Evolutionary conservation across 768 basidiomycete species (phyloP).

Genomic region (Austroboletus eburneus): DNA sequence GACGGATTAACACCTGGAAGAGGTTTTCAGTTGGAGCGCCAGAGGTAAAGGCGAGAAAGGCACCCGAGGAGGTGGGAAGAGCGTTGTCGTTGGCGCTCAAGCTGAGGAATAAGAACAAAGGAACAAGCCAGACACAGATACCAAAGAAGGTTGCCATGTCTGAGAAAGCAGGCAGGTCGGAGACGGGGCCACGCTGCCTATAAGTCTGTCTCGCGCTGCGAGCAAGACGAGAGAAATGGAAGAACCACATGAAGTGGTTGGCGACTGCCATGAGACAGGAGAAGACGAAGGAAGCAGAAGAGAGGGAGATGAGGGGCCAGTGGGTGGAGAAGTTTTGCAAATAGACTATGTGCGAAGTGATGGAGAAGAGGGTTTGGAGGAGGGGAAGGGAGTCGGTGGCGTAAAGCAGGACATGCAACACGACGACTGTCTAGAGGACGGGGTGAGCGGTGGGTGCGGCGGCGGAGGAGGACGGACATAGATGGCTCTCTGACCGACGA

Average conservation of each 20-base stretch:
- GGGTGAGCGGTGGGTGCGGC: conserved; percentile 1
- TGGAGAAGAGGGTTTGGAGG: conserved; percentile 70
- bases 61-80: conserved; percentile 68
- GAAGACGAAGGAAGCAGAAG: conserved; percentile 76
- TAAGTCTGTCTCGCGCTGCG: conserved; percentile 54
- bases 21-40: neutral
- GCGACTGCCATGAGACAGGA: conserved; percentile 82
- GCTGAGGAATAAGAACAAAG: conserved; percentile 92
- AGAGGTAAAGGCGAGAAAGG: conserved; percentile 4
- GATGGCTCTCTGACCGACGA: conserved; percentile 77
- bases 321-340: conserved; percentile 84
- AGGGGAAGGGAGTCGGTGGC: conserved; percentile 80
- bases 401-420: conserved; percentile 72
- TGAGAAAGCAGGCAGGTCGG: conserved; percentile 46
- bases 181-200: conserved; percentile 40
- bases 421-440: conserved; percentile 63
- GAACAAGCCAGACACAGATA: conserved; percentile 83
- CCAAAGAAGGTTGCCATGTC: conserved; percentile 85
- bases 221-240: conserved; percentile 77
- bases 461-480: conserved; percentile 57
- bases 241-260: conserved; percentile 97
- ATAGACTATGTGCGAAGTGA: conserved; percentile 83
- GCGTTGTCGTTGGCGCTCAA: conserved; percentile 97
- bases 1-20: conserved; percentile 22
- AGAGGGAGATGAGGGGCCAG: conserved; percentile 93